These are phyloP conservation scores for Termitomyces sp. DNA, from an alignment of 768 basidiomycete genomes.

Conservation along the genomic window DNA sequence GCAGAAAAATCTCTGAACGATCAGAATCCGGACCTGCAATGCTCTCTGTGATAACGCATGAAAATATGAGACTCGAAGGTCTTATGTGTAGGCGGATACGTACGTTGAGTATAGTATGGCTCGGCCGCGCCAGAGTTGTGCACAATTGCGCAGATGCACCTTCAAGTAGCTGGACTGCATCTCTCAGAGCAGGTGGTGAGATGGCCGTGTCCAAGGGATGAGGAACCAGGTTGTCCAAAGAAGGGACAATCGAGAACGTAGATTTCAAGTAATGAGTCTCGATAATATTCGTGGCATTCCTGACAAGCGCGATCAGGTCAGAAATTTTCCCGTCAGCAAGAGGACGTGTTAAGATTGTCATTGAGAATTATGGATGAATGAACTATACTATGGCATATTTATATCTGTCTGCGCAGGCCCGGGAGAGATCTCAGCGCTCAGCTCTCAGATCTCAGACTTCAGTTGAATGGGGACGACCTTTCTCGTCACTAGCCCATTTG, in stretches of 20 bases:
- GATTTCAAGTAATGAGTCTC: conserved; percentile 14
- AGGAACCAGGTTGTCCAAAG: conserved; percentile 18
- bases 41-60: neutral
- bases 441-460: no score
- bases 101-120: conserved; percentile 23
- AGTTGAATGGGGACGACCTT: no score
- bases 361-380: neutral
- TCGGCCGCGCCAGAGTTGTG: conserved; percentile 23
- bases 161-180: conserved; percentile 24
- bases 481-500: no score
- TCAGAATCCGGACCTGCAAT: conserved; percentile 4
- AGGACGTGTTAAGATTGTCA: neutral
- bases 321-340: conserved; percentile 9
- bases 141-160: conserved; percentile 26
- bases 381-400: neutral
- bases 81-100: neutral
- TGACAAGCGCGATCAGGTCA: conserved; percentile 16
- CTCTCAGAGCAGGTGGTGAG: conserved; percentile 15
- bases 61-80: neutral
- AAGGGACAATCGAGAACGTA: conserved; percentile 14
- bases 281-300: conserved; percentile 14
- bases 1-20: neutral
- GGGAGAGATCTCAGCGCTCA: no score
- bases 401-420: neutral
- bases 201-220: conserved; percentile 22